Base-by-base conservation (phyloP, 1,139 yeast species). In the Casaregolazyma suthepensis region DNA sequence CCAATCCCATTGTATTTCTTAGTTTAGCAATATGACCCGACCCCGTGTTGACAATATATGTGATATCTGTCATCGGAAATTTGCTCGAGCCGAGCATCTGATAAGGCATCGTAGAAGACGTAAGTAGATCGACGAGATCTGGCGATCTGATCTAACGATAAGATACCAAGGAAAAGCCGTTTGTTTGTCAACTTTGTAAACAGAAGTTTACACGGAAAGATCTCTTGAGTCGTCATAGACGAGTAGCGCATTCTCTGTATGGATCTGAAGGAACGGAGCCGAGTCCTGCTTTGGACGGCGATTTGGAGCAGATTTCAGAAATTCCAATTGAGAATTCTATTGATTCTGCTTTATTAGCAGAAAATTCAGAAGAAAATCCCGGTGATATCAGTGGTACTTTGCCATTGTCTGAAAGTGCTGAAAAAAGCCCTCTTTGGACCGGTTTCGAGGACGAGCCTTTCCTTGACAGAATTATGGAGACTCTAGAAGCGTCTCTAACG, bases 161-260 rank as follows among this genome's bases (percentile, higher is more conserved):
- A 44, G 46, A 44, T 9, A 44, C 46, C 15, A 44, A 44, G n/a
- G 46, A 44, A 23, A 44, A 44, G 31, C 46, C 46, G 29, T 44
- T 44, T 44, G 5, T 9, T 22, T 44, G 46, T 13, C 3, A 20
- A 17, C 35, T 44, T 7, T 44, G 46, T 13, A 3, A 19, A 10
- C n/a, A 44, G 31, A 7, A 17, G 18, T 44, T 44, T 29, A 20
- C 46, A 10, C 26, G 46, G 5, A 44, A 29, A 44, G 46, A 44
- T 23, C 31, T 44, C 2, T 20, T 44, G 10, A 22, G 10, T 15
- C 46, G 46, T 9, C 46, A 44, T 22, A 15, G 17, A 22, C 35
- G 26, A 13, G 31, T 22, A 15, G 13, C 46, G 15, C 46, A 44
- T 22, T 15, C 18, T 6, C 6, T 26, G 9, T 9, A 19, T 19